Percentiles rank a stretch among this genome's conserved stretches.
Evolutionary conservation across 2,329 filamentous ascomycete species (phyloP).

Genomic region (Sclerotinia glacialis): DNA sequence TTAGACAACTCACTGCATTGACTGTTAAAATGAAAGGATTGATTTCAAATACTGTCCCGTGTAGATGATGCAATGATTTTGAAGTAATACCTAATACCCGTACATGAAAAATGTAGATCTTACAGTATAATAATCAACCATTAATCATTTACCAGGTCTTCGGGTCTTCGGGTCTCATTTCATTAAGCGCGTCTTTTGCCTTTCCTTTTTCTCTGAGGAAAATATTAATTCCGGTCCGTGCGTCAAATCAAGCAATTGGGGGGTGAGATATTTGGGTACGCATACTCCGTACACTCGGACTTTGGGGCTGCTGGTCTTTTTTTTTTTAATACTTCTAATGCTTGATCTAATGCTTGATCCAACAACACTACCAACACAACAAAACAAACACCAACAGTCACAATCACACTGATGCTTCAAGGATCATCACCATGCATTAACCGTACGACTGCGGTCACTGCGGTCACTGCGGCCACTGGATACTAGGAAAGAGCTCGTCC

Average conservation of each 20-base stretch:
- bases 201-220: background rate
- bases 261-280: background rate
- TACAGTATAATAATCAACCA: background rate
- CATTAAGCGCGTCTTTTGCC: background rate
- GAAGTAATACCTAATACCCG: background rate
- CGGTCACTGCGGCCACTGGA: background rate
- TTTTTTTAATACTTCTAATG: background rate
- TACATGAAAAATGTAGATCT: background rate
- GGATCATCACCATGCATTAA: background rate
- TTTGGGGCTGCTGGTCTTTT: background rate
- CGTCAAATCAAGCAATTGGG: background rate
- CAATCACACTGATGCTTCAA: background rate
- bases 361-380: conserved; percentile 1
- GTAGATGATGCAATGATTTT: background rate
- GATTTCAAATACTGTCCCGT: background rate
- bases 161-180: background rate
- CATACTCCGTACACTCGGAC: background rate
- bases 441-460: background rate
- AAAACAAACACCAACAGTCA: background rate
- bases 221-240: background rate
- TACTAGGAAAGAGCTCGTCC: background rate
- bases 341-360: background rate
- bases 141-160: background rate
- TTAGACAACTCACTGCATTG: background rate
- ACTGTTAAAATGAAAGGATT: background rate